Percentiles rank a stretch among this genome's conserved stretches.
Conservation (phyloP, 225 moss, liverwort and hornwort genomes). For the Takakia lepidozioides region DNA sequence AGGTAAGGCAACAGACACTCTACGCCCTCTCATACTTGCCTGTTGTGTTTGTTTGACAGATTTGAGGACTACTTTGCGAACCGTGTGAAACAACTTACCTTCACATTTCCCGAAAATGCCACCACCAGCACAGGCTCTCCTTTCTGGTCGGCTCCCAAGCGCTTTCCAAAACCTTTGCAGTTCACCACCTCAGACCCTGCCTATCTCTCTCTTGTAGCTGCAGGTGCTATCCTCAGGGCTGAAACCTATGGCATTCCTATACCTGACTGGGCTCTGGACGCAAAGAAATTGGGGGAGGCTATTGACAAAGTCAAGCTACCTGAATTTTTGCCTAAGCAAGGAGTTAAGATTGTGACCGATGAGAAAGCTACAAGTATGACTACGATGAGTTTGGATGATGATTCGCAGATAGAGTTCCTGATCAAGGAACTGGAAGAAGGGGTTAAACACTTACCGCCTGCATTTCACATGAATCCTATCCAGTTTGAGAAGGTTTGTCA, state of each 20-base stretch:
- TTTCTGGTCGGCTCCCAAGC: constrained; percentile 68
- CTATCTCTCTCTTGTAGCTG: constrained; percentile 41
- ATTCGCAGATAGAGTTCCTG: constrained; percentile 44
- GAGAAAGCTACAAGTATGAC: constrained; percentile 51
- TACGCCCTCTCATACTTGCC: too few species aligned
- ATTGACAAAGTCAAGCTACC: constrained; percentile 35
- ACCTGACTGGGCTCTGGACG: constrained; percentile 43
- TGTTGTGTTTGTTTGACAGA: neutral
- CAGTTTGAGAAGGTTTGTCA: constrained; percentile 41
- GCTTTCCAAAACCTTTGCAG: constrained; percentile 52
- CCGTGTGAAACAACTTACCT: constrained; percentile 56
- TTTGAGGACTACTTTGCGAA: constrained; percentile 59
- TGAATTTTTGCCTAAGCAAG: constrained; percentile 45
- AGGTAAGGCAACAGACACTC: too few species aligned
- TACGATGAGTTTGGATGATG: constrained; percentile 37
- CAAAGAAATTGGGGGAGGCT: constrained; percentile 34
- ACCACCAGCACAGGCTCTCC: constrained; percentile 45
- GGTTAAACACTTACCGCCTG: constrained; percentile 22
- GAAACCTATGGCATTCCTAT: constrained; percentile 30
- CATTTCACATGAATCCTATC: constrained; percentile 48
- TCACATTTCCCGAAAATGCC: constrained; percentile 51
- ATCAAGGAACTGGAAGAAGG: constrained; percentile 35
- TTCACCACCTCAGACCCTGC: constrained; percentile 40
- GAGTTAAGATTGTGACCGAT: constrained; percentile 49
- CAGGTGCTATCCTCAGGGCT: constrained; percentile 48